Percentiles rank a stretch among this genome's conserved stretches.
Conservation (phyloP, 805 yeast species). For the Zygosaccharomyces bisporus region DNA sequence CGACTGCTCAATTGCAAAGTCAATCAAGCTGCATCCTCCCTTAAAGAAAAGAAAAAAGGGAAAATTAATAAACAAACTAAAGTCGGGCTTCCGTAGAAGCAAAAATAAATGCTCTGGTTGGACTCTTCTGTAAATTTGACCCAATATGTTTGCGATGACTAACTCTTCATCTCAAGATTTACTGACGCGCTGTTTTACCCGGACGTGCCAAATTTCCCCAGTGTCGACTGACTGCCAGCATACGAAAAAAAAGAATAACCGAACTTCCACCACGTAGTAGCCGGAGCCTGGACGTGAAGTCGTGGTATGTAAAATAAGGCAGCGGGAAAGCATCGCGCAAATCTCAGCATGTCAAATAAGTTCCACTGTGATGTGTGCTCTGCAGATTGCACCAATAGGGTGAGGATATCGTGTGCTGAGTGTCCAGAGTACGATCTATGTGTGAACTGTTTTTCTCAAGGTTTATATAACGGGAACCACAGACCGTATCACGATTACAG, state of each 20-base stretch:
- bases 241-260: background rate
- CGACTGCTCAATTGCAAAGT: no score
- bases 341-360: conserved; percentile 41
- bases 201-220: background rate
- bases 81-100: no score
- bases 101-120: no score
- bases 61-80: no score
- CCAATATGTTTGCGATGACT: no score
- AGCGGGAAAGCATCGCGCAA: background rate
- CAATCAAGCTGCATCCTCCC: no score
- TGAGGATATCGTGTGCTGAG: conserved; percentile 85
- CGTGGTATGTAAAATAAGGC: background rate
- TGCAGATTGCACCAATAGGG: conserved; percentile 91
- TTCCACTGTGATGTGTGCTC: conserved; percentile 95
- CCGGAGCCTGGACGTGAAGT: background rate
- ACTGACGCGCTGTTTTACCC: no score
- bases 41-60: background rate
- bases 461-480: conserved; percentile 75
- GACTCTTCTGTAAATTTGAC: no score
- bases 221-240: background rate
- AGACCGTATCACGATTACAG: conserved; percentile 92
- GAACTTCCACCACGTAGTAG: background rate
- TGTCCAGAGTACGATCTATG: conserved; percentile 95
- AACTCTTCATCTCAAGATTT: no score
- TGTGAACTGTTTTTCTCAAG: conserved; percentile 93